Base-by-base conservation (phyloP, 2,329 filamentous ascomycete genomes). In the Aspergillus unguis region DNA sequence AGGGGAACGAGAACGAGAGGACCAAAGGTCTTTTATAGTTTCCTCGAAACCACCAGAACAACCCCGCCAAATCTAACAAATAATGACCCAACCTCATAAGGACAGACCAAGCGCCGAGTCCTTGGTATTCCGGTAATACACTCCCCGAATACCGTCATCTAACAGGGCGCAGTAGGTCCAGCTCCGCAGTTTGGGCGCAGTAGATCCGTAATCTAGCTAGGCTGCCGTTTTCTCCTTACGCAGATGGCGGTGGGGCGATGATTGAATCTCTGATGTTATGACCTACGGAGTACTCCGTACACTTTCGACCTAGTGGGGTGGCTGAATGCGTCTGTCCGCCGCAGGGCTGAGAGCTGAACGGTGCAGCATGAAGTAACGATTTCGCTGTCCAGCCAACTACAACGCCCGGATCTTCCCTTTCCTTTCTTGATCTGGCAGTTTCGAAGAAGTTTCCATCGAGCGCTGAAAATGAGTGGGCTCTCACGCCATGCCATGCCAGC, bases 281-380 rank as follows among this genome's bases (percentile, higher is more conserved):
- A 17, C 17, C 17, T 17, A 17, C 17, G 17, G 17, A 17, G 17
- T 17, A 17, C 17, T 17, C 17, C 17, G 17, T 17, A 17, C 17
- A 17, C 17, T 17, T 17, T 17, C 17, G 35, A 17, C 8, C 23
- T 10, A 5, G 11, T 31, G 26, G 35, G 29, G 28, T 29, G 31
- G 45, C 31, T 53, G 51, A 45, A 45, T 54, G 36, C 44, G 52
- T 36, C 42, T 38, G 42, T 33, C 23, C 42, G 26, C 44, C 41
- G 45, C 53, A 55, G 48, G 53, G 53, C 53, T 55, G 53, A 55
- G 48, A 37, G 25, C 8, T 17, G 9, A 17, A 36, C 35, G 50
- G 25, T 37, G 6, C 6, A 41, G 17, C 17, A 17, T 17, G 17
- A 17, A 17, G 17, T 17, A 17, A 29, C 31, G 35, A 51, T 35